Base-by-base conservation (phyloP, 768 basidiomycete genomes). In the Boletus sp. region DNA sequence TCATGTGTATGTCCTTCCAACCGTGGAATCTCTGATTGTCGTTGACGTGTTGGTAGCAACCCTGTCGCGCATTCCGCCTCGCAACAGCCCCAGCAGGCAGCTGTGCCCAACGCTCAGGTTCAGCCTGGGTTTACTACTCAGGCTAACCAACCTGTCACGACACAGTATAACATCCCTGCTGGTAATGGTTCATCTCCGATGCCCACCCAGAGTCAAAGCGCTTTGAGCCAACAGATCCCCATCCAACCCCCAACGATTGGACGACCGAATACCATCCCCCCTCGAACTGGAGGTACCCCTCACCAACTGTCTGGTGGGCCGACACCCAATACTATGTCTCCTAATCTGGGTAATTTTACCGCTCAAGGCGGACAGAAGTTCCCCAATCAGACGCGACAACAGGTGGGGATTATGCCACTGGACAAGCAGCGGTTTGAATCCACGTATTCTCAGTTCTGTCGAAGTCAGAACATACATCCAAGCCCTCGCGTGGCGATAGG, bases 401-500 rank as follows among this genome's bases (percentile, higher is more conserved):
- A 54, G 7, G 13, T 34, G 33, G 50, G 19, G 1, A 47, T 71
- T 11, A 65, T 73, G 50, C 77, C 79, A 19, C 60, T 84, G 37
- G 80, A 83, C 17, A 83, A 80, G 53, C 41, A 46, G 7, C 74
- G 74, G 21, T 88, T 90, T 58, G 79, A 84, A 1, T 60, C 56
- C 3, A 74, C 78, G 15, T 85, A 80, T 62, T 75, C 75, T 47
- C 74, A 66, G 19, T 86, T 76, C 58, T 79, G 79, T 57, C 51
- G 62, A 41, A 78, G 71, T 47, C 75, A 77, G 51, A 65, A 67
- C 7, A 60, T 79, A 43, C 70, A 72, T 23, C 65, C 74, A 15
- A 77, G 81, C 51, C 55, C 64, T 39, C 74, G 74, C 3, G 53
- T 79, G 37, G 54, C 83, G 61, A 72, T 69, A 34, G 72, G 83